Evolutionary conservation across 352 stramenopile genomes (phyloP).

Genomic region (Pythium chondricola): DNA sequence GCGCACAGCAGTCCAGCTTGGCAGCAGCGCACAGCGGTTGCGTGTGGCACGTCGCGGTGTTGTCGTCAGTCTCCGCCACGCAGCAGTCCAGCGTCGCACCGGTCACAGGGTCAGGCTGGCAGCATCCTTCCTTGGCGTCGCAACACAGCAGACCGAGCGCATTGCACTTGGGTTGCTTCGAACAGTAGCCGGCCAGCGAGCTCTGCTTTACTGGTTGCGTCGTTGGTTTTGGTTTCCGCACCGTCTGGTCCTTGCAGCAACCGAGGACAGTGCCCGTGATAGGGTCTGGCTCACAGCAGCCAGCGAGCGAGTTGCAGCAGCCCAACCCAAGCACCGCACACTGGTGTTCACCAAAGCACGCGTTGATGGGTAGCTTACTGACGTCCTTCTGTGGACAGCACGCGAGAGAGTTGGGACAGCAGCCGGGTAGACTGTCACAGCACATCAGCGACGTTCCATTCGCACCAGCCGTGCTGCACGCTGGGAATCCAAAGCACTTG

Average conservation of each 20-base stretch:
- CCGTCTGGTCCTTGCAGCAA: constrained; percentile 72
- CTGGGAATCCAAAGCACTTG: constrained; percentile 63
- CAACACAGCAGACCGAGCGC: constrained; percentile 30
- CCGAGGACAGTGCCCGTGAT: constrained; percentile 38
- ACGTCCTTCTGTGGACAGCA: constrained; percentile 56
- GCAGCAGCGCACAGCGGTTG: constrained; percentile 23
- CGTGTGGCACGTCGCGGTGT: constrained; percentile 15
- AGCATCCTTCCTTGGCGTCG: constrained; percentile 25
- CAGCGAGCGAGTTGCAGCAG: constrained; percentile 68
- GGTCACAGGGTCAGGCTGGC: constrained; percentile 23
- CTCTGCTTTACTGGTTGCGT: neutral
- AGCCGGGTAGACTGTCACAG: constrained; percentile 61
- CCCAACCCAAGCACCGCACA: constrained; percentile 48
- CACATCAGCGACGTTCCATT: constrained; percentile 60
- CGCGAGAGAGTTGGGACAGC: constrained; percentile 52
- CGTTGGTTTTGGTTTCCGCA: constrained; percentile 28
- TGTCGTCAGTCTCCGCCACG: constrained; percentile 1
- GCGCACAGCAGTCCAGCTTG: constrained; percentile 24
- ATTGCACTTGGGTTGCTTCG: constrained; percentile 28
- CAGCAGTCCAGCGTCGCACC: constrained; percentile 26
- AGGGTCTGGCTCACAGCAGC: constrained; percentile 55
- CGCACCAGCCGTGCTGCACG: constrained; percentile 39
- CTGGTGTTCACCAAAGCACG: constrained; percentile 56
- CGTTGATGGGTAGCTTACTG: constrained; percentile 34
- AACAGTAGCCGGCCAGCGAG: constrained; percentile 12